A percentile compares a stretch with the other conserved stretches of the same genome.
Evolutionary conservation across 2,329 filamentous ascomycete species (phyloP).

Genomic region (Fusarium sp.): DNA sequence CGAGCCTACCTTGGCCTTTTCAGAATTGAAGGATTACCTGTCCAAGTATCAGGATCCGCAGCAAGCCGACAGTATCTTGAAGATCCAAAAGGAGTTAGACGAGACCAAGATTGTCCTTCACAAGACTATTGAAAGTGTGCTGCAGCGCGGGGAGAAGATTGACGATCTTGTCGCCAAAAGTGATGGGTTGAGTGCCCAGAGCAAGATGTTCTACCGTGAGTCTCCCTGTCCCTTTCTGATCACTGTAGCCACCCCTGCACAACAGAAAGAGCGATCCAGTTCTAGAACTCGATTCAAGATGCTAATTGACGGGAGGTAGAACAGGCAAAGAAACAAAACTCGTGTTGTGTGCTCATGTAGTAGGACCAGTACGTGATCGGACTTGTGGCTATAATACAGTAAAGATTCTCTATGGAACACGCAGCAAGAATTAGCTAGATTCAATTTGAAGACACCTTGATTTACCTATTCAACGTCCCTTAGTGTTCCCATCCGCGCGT

Average conservation of each 20-base stretch:
- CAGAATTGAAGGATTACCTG: conserved; percentile 82
- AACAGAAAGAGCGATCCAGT: not conserved
- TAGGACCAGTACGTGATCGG: not conserved
- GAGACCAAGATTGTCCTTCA: conserved; percentile 98
- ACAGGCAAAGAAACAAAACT: conserved; percentile 84
- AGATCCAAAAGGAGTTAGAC: conserved; percentile 96
- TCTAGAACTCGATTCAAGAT: too few species aligned
- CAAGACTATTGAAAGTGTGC: conserved; percentile 90
- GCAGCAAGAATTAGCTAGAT: not conserved
- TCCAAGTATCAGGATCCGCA: conserved; percentile 84
- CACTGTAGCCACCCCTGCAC: not conserved
- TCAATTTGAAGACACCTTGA: not conserved
- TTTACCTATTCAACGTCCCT: not conserved
- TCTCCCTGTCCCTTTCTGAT: not conserved
- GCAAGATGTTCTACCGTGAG: conserved; percentile 97
- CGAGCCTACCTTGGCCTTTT: conserved; percentile 69
- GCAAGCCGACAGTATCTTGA: conserved; percentile 91
- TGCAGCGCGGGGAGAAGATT: conserved; percentile 96
- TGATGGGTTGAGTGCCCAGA: conserved; percentile 88
- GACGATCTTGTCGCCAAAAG: conserved; percentile 94
- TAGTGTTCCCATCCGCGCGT: not conserved
- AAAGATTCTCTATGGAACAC: not conserved
- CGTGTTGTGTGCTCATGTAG: conserved; percentile 80
- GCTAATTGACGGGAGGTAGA: conserved; percentile 48
- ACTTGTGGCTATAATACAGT: not conserved